phyloP scores from a whole-genome alignment of 2,329 filamentous ascomycete genomes.

The Coleophoma eucalyptorum region DNA sequence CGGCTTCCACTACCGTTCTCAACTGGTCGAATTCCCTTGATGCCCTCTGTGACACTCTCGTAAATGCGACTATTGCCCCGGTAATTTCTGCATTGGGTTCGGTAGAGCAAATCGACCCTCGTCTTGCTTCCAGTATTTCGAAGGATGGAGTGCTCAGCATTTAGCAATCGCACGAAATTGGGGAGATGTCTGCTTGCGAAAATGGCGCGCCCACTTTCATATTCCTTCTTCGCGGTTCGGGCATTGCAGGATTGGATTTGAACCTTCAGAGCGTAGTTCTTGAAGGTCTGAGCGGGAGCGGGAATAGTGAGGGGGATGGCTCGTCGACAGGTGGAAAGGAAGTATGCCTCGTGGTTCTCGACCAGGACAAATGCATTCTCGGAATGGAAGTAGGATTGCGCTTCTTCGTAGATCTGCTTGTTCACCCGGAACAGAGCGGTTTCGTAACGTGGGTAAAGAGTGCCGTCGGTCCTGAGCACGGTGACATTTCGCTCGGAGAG shows the following conservation, averaged over 20 bases:
- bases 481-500: neutral
- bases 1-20: neutral
- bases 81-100: neutral
- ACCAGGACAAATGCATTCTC: neutral
- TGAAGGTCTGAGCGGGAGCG: neutral
- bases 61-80: neutral
- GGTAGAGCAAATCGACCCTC: neutral
- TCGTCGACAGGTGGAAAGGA: conserved; percentile 1
- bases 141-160: neutral
- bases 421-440: neutral
- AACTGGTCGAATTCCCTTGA: neutral
- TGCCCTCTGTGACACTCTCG: neutral
- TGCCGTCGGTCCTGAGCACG: neutral
- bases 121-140: neutral
- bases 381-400: neutral
- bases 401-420: neutral
- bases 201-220: neutral
- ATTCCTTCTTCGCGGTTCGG: neutral
- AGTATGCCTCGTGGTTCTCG: neutral
- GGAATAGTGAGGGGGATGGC: neutral
- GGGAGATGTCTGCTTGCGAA: neutral
- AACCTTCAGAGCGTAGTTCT: neutral
- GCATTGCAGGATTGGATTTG: neutral
- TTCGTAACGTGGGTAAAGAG: neutral
- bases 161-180: neutral